Evolutionary conservation across 768 basidiomycete genomes (phyloP).

Genomic region (Leccinum olivaceopallidum): DNA sequence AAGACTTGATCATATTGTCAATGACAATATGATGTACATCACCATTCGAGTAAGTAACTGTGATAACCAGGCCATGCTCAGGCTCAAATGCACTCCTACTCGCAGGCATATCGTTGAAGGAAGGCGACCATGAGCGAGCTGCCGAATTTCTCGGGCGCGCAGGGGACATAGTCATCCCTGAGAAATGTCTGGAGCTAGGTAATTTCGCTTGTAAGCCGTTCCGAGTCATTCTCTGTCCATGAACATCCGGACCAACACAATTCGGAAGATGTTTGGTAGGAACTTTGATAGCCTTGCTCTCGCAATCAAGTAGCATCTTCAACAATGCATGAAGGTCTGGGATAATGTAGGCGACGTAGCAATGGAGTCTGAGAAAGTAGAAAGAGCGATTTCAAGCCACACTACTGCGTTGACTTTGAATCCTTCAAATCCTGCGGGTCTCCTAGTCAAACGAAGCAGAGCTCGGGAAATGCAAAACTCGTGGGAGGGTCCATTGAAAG

Average conservation of each 20-base stretch:
- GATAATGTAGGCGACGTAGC: background rate
- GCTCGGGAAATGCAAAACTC: background rate
- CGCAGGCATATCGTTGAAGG: background rate
- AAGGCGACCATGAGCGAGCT: background rate
- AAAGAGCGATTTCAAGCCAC: background rate
- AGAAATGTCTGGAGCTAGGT: background rate
- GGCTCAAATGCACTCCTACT: background rate
- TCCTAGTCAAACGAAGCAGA: background rate
- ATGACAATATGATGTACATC: background rate
- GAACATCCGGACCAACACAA: background rate
- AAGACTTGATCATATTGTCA: background rate
- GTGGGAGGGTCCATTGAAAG: background rate
- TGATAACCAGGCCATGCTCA: background rate
- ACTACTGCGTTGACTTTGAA: background rate
- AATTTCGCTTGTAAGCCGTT: background rate
- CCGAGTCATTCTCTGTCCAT: background rate
- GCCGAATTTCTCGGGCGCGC: background rate
- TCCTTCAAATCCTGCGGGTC: background rate
- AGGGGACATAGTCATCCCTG: background rate
- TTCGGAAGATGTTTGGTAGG: background rate
- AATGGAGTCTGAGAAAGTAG: background rate
- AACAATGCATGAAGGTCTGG: background rate
- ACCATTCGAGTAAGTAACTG: background rate
- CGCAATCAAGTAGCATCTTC: background rate
- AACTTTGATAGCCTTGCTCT: background rate